Base-by-base conservation (phyloP, 495 filamentous ascomycete genomes). In the Usnea hakonensis region DNA sequence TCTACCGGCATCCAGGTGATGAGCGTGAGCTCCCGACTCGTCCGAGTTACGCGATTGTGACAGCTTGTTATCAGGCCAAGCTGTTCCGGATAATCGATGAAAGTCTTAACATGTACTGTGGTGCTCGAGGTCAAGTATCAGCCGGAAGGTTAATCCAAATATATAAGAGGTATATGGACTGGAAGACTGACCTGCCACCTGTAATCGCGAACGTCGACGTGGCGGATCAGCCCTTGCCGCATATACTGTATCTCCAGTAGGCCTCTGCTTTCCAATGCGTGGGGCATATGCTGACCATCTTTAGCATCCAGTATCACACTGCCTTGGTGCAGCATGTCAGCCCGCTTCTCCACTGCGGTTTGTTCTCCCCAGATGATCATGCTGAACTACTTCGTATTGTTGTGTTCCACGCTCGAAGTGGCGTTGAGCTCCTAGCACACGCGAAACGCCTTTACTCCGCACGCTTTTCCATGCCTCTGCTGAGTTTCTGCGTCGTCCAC, bases 171-270 rank as follows among this genome's bases (percentile, higher is more conserved):
- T 71, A 68, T 46, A 37, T 72, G 13, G 40, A 55, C 32, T 77
- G 75, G 75, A 65, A 67, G 28, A 58, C 68, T 13, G 61, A 64
- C 9, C 64, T 77, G 35, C 73, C 74, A 17, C 48, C 50, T 11
- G 46, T 55, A 3, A 62, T 77, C 48, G 57, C 64, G 19, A 61
- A 69, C 14, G 67, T 74, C 44, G 66, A 68, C 28, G 60, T 50
- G 8, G 66, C 63, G 37, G 67, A 67, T 53, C 70, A 70, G 48
- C 66, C 69, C 11, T 60, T 76, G 32, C 72, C 75, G 32, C 73
- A 76, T 58, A 66, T 76, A 41, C 67, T 75, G 19, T 73, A 70
- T 33, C 66, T 76, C 32, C 64, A 73, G 74, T 76, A 68, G 28
- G 72, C 55, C 26, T 38, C 3, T 23, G 1, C 37, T 48, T 55